phyloP scores from a whole-genome alignment of 2,329 filamentous ascomycete species.

The Chaetomium strumarium region DNA sequence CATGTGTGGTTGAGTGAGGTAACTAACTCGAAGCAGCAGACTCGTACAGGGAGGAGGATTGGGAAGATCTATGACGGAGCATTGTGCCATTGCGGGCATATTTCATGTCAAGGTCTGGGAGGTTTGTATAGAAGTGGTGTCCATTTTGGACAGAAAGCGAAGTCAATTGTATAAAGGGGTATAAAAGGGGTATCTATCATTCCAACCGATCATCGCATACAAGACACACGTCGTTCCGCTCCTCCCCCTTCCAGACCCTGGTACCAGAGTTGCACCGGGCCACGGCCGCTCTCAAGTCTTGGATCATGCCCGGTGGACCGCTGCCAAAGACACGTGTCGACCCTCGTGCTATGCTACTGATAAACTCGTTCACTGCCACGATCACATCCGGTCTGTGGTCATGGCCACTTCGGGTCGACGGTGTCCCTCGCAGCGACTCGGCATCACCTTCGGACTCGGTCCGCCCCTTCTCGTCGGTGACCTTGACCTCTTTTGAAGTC shows the following conservation, averaged over 20 bases:
- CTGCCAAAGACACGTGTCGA: constrained; percentile 54
- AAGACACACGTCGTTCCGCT: constrained; percentile 49
- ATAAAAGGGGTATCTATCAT: constrained; percentile 17
- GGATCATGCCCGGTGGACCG: constrained; percentile 54
- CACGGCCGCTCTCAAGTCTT: constrained; percentile 49
- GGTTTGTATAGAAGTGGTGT: too few relatives aligned
- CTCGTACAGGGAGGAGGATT: background rate
- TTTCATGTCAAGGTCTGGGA: too few relatives aligned
- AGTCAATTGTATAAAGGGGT: constrained; percentile 1
- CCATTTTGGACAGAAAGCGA: background rate
- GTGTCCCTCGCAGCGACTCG: constrained; percentile 13
- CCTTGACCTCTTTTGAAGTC: constrained; percentile 19
- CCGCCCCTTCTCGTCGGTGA: constrained; percentile 18
- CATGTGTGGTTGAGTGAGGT: background rate
- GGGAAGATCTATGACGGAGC: constrained; percentile 9
- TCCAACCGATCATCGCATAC: constrained; percentile 57
- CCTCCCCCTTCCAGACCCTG: constrained; percentile 53
- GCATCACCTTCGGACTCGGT: constrained; percentile 21
- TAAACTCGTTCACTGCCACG: constrained; percentile 43
- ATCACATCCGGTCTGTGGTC: constrained; percentile 39
- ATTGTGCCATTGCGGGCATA: background rate
- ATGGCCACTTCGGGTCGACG: constrained; percentile 6
- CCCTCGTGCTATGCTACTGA: constrained; percentile 40
- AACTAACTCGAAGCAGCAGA: constrained; percentile 16
- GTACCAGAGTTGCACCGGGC: constrained; percentile 46